Percentiles rank a stretch among this genome's conserved stretches.
Conservation (phyloP, 106 monocot genomes). For the Dioscorea alata region DNA sequence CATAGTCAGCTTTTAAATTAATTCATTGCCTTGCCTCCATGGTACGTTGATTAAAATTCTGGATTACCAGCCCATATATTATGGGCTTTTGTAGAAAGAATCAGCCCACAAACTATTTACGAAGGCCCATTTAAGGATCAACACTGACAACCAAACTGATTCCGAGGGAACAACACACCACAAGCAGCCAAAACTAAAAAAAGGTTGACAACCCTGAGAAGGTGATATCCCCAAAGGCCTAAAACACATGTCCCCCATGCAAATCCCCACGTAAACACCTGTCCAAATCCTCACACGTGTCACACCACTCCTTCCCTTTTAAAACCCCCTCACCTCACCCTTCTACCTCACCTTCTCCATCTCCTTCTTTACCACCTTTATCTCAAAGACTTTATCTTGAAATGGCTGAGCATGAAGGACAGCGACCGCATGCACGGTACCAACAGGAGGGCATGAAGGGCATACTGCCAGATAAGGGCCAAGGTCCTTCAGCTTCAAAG, state of each 20-base stretch:
- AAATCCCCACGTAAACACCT: not conserved
- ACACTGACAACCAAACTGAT: not conserved
- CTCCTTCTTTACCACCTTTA: not conserved
- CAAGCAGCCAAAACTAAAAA: not conserved
- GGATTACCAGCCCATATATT: too few relatives aligned
- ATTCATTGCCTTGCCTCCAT: too few relatives aligned
- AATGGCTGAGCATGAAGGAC: not conserved
- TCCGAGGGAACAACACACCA: not conserved
- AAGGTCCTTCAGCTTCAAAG: conserved; percentile 22
- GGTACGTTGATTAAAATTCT: too few relatives aligned
- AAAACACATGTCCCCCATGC: conserved; percentile 3
- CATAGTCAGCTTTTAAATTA: too few relatives aligned
- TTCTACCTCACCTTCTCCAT: not conserved
- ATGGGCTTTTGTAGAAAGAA: too few relatives aligned
- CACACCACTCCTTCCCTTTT: not conserved
- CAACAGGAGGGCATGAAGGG: not conserved
- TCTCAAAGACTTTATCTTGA: not conserved
- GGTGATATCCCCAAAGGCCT: not conserved
- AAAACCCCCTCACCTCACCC: not conserved
- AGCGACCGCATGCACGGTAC: not conserved
- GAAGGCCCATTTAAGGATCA: not conserved
- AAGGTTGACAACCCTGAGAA: not conserved
- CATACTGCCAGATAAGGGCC: not conserved
- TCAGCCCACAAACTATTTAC: too few relatives aligned
- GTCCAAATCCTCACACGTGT: not conserved